phyloP scores from a whole-genome alignment of 78 protist species.

The Pigoraptor vietnamica region DNA sequence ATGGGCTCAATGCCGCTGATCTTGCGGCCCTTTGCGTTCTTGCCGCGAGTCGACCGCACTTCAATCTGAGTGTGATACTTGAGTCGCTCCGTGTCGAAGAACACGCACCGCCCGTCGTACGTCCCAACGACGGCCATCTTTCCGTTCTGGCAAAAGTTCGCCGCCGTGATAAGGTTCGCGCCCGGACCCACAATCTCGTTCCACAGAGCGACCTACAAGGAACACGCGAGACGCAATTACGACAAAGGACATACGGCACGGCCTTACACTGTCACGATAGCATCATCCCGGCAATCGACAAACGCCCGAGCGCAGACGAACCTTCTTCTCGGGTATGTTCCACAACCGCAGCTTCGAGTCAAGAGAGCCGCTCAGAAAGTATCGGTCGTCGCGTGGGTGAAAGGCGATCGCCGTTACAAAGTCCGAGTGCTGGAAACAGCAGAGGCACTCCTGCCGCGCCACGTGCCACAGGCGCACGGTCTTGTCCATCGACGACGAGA shows the following conservation, averaged over 20 bases:
- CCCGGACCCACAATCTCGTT: neutral
- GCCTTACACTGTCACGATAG: too few relatives aligned
- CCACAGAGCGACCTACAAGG: too few relatives aligned
- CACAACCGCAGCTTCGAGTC: slow-evolving; percentile 37
- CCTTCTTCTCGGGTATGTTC: slow-evolving; percentile 30
- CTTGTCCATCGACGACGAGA: slow-evolving; percentile 52
- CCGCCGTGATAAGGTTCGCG: neutral
- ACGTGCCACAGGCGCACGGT: slow-evolving; percentile 57
- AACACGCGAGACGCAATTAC: too few relatives aligned
- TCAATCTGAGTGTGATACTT: slow-evolving; percentile 30
- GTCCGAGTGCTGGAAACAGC: slow-evolving; percentile 45
- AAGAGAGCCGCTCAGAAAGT: slow-evolving; percentile 39
- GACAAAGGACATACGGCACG: too few relatives aligned
- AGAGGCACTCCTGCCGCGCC: slow-evolving; percentile 6
- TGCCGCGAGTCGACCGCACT: slow-evolving; percentile 17
- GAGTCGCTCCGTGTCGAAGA: slow-evolving; percentile 30
- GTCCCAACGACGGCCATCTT: slow-evolving; percentile 37
- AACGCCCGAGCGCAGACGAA: too few relatives aligned
- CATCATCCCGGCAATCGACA: too few relatives aligned
- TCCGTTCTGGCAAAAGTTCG: slow-evolving; percentile 11
- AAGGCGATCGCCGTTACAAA: slow-evolving; percentile 56
- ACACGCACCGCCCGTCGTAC: slow-evolving; percentile 40
- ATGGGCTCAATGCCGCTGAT: slow-evolving; percentile 28
- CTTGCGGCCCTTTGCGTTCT: slow-evolving; percentile 31
- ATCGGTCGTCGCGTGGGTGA: slow-evolving; percentile 47